Evolutionary conservation across 352 stramenopile species (phyloP).

Genomic region (Globisporangium emineosum): DNA sequence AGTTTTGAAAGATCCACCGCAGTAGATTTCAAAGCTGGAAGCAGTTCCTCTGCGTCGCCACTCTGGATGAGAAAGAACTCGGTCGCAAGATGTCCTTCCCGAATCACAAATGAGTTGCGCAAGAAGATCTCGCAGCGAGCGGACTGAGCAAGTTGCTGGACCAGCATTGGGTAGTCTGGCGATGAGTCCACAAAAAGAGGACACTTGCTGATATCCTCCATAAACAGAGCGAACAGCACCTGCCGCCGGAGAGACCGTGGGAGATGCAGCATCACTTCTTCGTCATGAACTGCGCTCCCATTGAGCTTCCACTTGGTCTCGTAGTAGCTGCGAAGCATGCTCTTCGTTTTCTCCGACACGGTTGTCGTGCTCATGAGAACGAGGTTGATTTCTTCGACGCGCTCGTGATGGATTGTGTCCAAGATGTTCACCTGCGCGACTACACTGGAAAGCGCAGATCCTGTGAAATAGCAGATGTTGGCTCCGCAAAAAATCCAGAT

Average conservation of each 20-base stretch:
- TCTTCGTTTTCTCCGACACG: conserved; percentile 48
- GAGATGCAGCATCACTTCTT: conserved; percentile 46
- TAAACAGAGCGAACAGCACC: conserved; percentile 33
- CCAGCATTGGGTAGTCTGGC: conserved; percentile 17
- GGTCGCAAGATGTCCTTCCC: conserved; percentile 50
- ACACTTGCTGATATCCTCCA: conserved; percentile 32
- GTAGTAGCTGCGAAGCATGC: conserved; percentile 57
- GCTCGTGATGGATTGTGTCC: conserved; percentile 39
- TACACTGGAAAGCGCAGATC: conserved; percentile 53
- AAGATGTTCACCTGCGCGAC: conserved; percentile 53
- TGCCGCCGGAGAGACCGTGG: conserved; percentile 41
- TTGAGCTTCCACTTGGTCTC: conserved; percentile 75
- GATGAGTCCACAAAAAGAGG: conserved; percentile 24
- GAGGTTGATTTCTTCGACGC: conserved; percentile 62
- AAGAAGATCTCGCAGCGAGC: conserved; percentile 60
- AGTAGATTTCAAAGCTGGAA: conserved; percentile 27
- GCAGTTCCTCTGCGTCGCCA: conserved; percentile 52
- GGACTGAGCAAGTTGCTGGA: conserved; percentile 29
- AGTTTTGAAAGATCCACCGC: conserved; percentile 3
- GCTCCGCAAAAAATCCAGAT: conserved; percentile 74
- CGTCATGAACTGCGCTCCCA: conserved; percentile 46
- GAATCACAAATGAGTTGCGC: conserved; percentile 47
- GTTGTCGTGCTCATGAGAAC: conserved; percentile 39
- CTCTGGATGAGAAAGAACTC: conserved; percentile 71
- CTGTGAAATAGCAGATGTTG: conserved; percentile 75